Percentiles rank a stretch among this genome's conserved stretches.
Conservation (phyloP, 345 rosid species). For the Arabis hirsuta region DNA sequence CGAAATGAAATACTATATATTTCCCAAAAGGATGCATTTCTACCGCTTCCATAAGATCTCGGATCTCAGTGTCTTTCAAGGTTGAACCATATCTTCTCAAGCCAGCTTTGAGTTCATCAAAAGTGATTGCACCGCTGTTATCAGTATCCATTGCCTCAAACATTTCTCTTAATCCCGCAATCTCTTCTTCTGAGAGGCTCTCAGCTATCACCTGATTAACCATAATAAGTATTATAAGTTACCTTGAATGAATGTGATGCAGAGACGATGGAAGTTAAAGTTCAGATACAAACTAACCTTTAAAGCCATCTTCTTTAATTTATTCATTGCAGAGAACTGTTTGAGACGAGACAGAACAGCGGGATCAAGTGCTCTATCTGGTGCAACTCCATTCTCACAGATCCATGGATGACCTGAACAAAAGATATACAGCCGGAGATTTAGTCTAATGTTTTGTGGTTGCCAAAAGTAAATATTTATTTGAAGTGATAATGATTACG, state of each 20-base stretch:
- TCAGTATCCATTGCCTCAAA: constrained; percentile 96
- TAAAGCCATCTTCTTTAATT: constrained; percentile 97
- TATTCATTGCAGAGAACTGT: constrained; percentile 98
- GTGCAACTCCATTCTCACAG: constrained; percentile 97
- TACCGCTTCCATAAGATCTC: constrained; percentile 99
- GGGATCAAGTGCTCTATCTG: constrained; percentile 91
- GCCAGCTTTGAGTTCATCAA: constrained; percentile 98
- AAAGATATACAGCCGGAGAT: constrained; percentile 53
- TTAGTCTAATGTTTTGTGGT: constrained; percentile 10
- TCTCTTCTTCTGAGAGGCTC: constrained; percentile 98
- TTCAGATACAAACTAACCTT: constrained; percentile 48
- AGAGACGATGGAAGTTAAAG: background rate
- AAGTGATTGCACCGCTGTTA: constrained; percentile 95
- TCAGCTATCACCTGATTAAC: constrained; percentile 91
- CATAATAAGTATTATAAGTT: constrained; percentile 28
- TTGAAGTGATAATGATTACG: constrained; percentile 34
- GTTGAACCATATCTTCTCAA: constrained; percentile 95
- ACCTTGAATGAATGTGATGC: constrained; percentile 8
- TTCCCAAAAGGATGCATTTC: constrained; percentile 24
- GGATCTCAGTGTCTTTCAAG: constrained; percentile 88
- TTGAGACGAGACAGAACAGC: constrained; percentile 98
- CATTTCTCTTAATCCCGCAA: constrained; percentile 96
- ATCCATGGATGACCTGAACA: constrained; percentile 96
- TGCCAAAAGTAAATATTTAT: constrained; percentile 20
- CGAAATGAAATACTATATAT: background rate